Conservation (phyloP, 1,284 basidiomycete species). For the Phaffia rhodozyma region DNA sequence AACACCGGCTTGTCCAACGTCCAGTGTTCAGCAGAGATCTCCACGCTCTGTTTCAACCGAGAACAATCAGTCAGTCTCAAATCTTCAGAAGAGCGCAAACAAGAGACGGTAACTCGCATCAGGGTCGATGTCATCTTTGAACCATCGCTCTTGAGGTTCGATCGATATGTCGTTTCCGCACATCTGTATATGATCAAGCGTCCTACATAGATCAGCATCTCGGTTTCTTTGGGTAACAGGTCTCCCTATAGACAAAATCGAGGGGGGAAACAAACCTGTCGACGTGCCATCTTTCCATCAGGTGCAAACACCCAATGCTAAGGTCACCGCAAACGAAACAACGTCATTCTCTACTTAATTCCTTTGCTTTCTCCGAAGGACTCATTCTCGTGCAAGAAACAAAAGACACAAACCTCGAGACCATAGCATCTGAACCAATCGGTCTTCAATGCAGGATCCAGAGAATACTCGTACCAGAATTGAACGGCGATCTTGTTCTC, state of each 20-base stretch:
- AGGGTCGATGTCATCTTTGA: slow-evolving; percentile 38
- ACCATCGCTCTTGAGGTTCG: slow-evolving; percentile 45
- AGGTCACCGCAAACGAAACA: no score
- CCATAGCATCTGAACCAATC: slow-evolving; percentile 6
- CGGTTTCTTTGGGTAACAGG: background rate
- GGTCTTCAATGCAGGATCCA: background rate
- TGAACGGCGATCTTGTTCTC: slow-evolving; percentile 42
- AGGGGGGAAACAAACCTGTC: slow-evolving; percentile 24
- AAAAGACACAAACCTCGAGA: background rate
- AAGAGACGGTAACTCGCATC: slow-evolving; percentile 24
- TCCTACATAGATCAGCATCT: background rate
- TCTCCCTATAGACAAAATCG: background rate
- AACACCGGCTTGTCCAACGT: slow-evolving; percentile 4
- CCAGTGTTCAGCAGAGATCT: slow-evolving; percentile 23
- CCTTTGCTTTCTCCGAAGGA: no score
- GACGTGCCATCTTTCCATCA: slow-evolving; percentile 44
- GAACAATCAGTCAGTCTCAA: background rate
- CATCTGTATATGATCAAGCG: slow-evolving; percentile 37
- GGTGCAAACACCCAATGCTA: slow-evolving; percentile 50
- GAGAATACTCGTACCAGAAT: slow-evolving; percentile 4
- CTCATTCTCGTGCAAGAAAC: no score
- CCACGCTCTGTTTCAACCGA: slow-evolving; percentile 17
- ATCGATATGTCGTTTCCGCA: slow-evolving; percentile 48
- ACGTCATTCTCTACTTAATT: no score
- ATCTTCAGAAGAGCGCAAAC: background rate